These are phyloP conservation scores for Boletus vermiculosoides DNA, from an alignment of 768 basidiomycete species.

Conservation along the genomic window DNA sequence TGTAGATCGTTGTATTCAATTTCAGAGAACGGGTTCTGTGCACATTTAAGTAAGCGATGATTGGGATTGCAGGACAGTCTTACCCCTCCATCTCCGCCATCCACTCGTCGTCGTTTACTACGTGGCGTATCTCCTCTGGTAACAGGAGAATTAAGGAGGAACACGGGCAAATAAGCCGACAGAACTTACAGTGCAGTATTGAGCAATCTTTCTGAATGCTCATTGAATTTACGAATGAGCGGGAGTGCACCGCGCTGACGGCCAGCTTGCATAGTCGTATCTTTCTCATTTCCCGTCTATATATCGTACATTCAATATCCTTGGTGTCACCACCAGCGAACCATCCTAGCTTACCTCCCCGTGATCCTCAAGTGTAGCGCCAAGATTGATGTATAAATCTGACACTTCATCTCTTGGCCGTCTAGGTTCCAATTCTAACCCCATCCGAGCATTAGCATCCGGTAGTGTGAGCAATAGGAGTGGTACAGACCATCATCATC, in stretches of 20 bases:
- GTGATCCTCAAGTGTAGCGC: slow-evolving; percentile 89
- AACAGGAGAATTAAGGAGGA: background rate
- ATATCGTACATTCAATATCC: background rate
- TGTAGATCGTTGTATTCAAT: slow-evolving; percentile 87
- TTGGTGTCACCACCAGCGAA: background rate
- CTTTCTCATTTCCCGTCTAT: slow-evolving; percentile 86
- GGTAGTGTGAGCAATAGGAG: background rate
- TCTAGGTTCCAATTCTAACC: slow-evolving; percentile 73
- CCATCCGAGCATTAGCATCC: background rate
- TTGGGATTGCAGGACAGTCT: slow-evolving; percentile 2
- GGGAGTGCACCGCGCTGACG: slow-evolving; percentile 85
- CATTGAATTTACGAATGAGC: slow-evolving; percentile 94
- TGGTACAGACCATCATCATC: slow-evolving; percentile 81
- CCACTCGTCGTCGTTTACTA: slow-evolving; percentile 58
- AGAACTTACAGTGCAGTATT: slow-evolving; percentile 69
- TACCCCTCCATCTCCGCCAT: slow-evolving; percentile 45
- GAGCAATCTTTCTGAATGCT: slow-evolving; percentile 89
- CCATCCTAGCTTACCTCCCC: slow-evolving; percentile 55
- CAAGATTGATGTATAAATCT: slow-evolving; percentile 80
- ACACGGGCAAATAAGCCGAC: slow-evolving; percentile 2
- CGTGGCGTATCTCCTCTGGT: slow-evolving; percentile 55
- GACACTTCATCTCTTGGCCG: slow-evolving; percentile 62
- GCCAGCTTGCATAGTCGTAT: slow-evolving; percentile 95
- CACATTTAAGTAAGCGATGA: background rate
- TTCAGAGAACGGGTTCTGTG: slow-evolving; percentile 44